phyloP scores from a whole-genome alignment of 768 basidiomycete genomes.

The Guyanaporus albipodus region DNA sequence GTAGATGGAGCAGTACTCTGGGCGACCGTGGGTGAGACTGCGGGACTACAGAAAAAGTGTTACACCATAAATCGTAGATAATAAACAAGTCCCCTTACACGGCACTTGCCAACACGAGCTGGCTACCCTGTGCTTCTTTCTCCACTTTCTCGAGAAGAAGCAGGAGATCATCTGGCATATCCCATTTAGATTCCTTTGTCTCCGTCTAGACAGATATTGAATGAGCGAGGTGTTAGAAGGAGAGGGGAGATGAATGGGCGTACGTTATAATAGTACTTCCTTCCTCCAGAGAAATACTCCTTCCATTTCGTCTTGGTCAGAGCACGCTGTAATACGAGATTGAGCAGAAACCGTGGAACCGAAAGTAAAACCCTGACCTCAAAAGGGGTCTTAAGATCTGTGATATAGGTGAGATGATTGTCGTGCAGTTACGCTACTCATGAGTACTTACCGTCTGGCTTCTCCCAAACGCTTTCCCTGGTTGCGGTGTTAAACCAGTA shows the following conservation, averaged over 20 bases:
- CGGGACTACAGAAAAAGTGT: conserved; percentile 17
- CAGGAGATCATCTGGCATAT: conserved; percentile 89
- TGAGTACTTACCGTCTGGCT: conserved; percentile 73
- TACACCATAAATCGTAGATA: neutral
- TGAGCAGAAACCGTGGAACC: neutral
- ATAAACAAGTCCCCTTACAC: conserved; percentile 16
- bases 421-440: neutral
- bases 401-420: conserved; percentile 4
- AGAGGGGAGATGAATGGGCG: conserved; percentile 17
- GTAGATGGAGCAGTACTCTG: conserved; percentile 42
- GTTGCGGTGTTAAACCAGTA: conserved; percentile 95
- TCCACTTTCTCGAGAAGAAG: conserved; percentile 83
- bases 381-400: conserved; percentile 87
- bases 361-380: conserved; percentile 51
- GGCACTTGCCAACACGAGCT: conserved; percentile 33
- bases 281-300: conserved; percentile 88
- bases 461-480: conserved; percentile 96
- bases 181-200: conserved; percentile 95
- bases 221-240: neutral
- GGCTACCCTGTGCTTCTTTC: conserved; percentile 52
- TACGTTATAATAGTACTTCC: conserved; percentile 90
- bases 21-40: conserved; percentile 43
- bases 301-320: conserved; percentile 91
- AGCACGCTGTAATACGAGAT: conserved; percentile 55
- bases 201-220: conserved; percentile 50